Base-by-base conservation (phyloP, 2,329 filamentous ascomycete genomes). In the Ophiostoma populinum region DNA sequence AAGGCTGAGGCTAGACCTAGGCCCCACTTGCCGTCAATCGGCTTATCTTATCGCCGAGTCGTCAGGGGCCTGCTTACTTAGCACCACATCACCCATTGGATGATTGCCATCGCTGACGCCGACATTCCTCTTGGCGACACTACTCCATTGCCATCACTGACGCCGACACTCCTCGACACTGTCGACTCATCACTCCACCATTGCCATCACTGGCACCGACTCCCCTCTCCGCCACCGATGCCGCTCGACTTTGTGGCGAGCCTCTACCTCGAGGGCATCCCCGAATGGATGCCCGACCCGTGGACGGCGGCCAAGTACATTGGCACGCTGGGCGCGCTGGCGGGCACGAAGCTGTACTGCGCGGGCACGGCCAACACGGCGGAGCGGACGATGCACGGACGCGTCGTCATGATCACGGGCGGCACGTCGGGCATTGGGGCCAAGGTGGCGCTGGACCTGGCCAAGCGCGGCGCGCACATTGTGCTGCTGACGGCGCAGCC, bases 401-500 rank as follows among this genome's bases (percentile, higher is more conserved):
- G 92, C 51, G 83, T 98, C 32, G 67, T 94, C 29, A 76, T 98
- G 64, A 71, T 98, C 35, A 98, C 90, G 13, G 86, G 90, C 45
- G 90, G 87, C 19, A 98, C 90, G 35, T 87, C 86, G 30, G 90
- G 90, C 11, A 80, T 98, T 51, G 90, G 90, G 33, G 80, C 83
- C 40, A 67, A 71, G 38, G 70, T 82, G 28, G 80, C 79, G 5
- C 63, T 71, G 43, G 70, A 77, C 39, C 70, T 98, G 35, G 87
- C 87, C 36, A 52, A 60, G 13, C 74, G 85, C 44, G 90, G 90
- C 44, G 86, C 87, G 31, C 92, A 98, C 59, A 63, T 98, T 42
- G 68, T 95, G 40, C 75, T 98, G 28, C 71, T 98, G 34, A 92
- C 87, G 6, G 81, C 81, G 43, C 72, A 86, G 47, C 65, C 80